Evolutionary conservation across 106 monocot genomes (phyloP), one percentile per base, ranked within the genome.

Genomic region (Iris macrosiphon): DNA sequence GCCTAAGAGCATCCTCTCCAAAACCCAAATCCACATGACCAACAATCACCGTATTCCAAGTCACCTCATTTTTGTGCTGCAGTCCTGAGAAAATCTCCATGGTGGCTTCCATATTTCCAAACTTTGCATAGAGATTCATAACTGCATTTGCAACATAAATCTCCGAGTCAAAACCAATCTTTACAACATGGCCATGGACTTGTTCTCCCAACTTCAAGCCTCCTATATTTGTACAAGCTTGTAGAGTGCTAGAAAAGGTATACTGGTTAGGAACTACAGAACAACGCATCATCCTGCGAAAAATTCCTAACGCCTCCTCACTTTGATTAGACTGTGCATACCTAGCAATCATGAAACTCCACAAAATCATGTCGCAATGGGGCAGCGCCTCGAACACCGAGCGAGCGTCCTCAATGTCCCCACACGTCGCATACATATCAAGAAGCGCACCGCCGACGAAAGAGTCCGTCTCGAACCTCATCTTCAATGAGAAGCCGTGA

Each of bases 341-440:
- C 9, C 84, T 63, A 10, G 94, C 65, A 54, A 94, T 94, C 81
- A 94, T 84, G 50, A 67, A 85, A 45, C 84, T 89, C 80, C 88
- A 88, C 55, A 85, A 62, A 40, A 81, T 72, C 26, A 75, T 60
- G 59, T 81, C 71, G 51, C 46, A 23, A 42, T 75, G 59, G 19
- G 76, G 48, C 75, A 89, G 23, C 19, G 61, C 52, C 40, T 89
- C 71, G 63, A 95, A 89, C 45, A 67, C 68, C 25, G 34, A 39
- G 6, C 72, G 65, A 14, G 85, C 85, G 64, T 85, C 79, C 33
- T 69, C 63, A 38, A 95, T 69, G 24, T 77, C 73, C 47, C 85
- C 94, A 71, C 73, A 82, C 52, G 82, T 82, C 12, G 84, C 84
- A 57, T 94, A 85, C 89, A 89, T 76, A 60, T 89, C 88, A 69